These are phyloP conservation scores for Aspergillus awamori DNA, from an alignment of 2,329 filamentous ascomycete genomes.

Conservation along the genomic window DNA sequence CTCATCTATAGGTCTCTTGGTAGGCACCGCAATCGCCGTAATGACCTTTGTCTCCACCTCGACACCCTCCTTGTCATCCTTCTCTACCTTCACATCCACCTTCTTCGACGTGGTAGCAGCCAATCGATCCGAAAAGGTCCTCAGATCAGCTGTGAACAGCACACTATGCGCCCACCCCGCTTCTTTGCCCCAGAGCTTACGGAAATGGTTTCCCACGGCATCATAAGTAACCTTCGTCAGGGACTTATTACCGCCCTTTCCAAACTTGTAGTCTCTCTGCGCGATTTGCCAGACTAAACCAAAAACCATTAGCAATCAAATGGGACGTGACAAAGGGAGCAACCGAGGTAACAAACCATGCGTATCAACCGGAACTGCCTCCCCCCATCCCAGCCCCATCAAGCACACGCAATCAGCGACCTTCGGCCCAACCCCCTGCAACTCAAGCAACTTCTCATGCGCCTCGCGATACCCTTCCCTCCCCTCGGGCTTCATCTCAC, in stretches of 20 bases:
- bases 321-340: slow-evolving; percentile 11
- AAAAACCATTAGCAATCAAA: not conserved
- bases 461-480: slow-evolving; percentile 73
- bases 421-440: slow-evolving; percentile 93
- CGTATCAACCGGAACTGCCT: slow-evolving; percentile 93
- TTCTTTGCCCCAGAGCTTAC: slow-evolving; percentile 85
- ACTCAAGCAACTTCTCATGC: slow-evolving; percentile 74
- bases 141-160: slow-evolving; percentile 89
- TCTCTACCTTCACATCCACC: slow-evolving; percentile 35
- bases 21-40: slow-evolving; percentile 19
- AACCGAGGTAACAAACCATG: slow-evolving; percentile 58
- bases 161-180: slow-evolving; percentile 98
- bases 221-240: slow-evolving; percentile 88
- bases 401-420: slow-evolving; percentile 95
- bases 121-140: slow-evolving; percentile 74
- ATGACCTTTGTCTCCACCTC: slow-evolving; percentile 32
- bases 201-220: slow-evolving; percentile 86
- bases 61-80: slow-evolving; percentile 18
- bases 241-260: slow-evolving; percentile 77
- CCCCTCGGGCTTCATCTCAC: slow-evolving; percentile 53
- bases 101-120: slow-evolving; percentile 39
- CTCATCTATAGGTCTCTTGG: slow-evolving; percentile 31
- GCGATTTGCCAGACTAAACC: slow-evolving; percentile 89
- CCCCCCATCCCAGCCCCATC: slow-evolving; percentile 95
- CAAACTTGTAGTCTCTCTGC: slow-evolving; percentile 91